Conservation (phyloP, 345 rosid genomes). For the Gynandropsis gynandra region DNA sequence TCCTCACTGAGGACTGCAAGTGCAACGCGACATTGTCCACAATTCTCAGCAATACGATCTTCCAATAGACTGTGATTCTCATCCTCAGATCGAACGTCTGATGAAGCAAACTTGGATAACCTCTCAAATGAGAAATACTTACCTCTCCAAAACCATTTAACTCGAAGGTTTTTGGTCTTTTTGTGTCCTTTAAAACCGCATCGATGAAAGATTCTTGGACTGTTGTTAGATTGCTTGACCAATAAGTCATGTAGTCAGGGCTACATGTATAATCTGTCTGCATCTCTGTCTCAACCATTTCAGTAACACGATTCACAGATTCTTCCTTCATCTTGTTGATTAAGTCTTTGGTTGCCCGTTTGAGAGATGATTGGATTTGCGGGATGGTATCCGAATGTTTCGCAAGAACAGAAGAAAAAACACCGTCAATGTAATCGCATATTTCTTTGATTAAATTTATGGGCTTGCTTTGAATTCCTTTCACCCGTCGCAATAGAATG, state of each 20-base stretch:
- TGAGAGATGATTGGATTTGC: background rate
- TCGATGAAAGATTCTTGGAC: background rate
- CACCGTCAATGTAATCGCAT: background rate
- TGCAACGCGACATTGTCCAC: conserved; percentile 27
- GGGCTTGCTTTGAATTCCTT: background rate
- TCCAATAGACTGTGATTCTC: conserved; percentile 29
- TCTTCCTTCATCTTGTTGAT: too few species aligned
- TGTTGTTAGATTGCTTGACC: too few species aligned
- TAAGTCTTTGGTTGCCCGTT: background rate
- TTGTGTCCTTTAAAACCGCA: background rate
- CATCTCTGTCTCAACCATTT: too few species aligned
- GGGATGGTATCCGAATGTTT: background rate
- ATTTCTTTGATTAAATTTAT: background rate
- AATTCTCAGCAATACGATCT: conserved; percentile 20
- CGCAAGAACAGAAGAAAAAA: background rate
- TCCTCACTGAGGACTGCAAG: conserved; percentile 14
- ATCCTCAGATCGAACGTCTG: conserved; percentile 24
- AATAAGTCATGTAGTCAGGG: too few species aligned
- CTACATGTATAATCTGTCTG: too few species aligned
- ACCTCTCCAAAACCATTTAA: conserved; percentile 6
- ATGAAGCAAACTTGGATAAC: background rate
- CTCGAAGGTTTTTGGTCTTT: background rate
- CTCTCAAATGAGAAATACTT: conserved; percentile 3
- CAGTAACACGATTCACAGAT: too few species aligned
- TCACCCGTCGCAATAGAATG: background rate